Percentiles rank a stretch among this genome's conserved stretches.
These are phyloP conservation scores for Yarrowia divulgata DNA, from an alignment of 805 yeast species.

Conservation along the genomic window DNA sequence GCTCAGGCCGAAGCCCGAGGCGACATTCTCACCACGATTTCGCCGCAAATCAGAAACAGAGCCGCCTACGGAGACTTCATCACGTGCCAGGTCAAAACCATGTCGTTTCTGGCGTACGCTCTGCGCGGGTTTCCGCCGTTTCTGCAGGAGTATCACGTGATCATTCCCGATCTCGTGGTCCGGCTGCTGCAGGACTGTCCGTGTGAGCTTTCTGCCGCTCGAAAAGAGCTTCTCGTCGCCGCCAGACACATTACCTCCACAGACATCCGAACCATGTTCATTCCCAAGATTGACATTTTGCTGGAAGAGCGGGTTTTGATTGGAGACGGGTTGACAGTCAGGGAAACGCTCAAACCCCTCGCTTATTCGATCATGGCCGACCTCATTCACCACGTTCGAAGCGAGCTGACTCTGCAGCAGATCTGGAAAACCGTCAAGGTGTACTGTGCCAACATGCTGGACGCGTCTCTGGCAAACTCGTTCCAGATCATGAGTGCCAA, in stretches of 20 bases:
- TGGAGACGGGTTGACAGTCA: conserved; percentile 91
- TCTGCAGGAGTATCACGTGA: conserved; percentile 61
- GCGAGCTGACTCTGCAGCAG: conserved; percentile 79
- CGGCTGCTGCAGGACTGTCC: conserved; percentile 94
- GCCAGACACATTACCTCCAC: conserved; percentile 94
- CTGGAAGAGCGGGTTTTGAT: conserved; percentile 87
- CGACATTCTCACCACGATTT: conserved; percentile 69
- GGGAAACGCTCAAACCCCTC: conserved; percentile 87
- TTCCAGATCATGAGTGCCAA: conserved; percentile 98
- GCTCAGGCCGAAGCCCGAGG: conserved; percentile 65
- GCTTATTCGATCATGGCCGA: conserved; percentile 97
- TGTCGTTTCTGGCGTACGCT: conserved; percentile 91
- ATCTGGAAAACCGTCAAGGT: conserved; percentile 86
- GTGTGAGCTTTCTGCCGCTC: conserved; percentile 85
- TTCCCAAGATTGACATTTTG: conserved; percentile 83
- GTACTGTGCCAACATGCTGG: conserved; percentile 81
- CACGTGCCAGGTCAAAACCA: conserved; percentile 93
- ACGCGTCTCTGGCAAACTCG: conserved; percentile 79
- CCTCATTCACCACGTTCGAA: conserved; percentile 88
- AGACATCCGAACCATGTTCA: conserved; percentile 78
- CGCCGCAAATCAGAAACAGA: conserved; percentile 77
- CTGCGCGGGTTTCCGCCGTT: conserved; percentile 82
- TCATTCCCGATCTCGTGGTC: conserved; percentile 86
- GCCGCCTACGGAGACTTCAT: conserved; percentile 86
- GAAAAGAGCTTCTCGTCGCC: conserved; percentile 92